phyloP scores from a whole-genome alignment of 106 monocot species.

The Apostasia ramifera region DNA sequence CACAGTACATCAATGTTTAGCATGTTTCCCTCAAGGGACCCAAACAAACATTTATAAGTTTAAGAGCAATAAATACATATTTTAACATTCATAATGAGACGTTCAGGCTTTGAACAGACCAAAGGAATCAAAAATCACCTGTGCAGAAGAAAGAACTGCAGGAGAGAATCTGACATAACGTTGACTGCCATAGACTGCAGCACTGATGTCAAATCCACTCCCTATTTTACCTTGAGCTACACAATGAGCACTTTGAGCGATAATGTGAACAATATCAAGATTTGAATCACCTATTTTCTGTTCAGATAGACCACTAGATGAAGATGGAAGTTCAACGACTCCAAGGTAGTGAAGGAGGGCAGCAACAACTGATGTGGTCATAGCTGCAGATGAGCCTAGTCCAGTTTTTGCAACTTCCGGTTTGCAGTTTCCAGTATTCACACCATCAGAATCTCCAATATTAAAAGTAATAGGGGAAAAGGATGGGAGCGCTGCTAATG shows the following conservation, averaged over 20 bases:
- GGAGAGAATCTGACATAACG: slow-evolving; percentile 89
- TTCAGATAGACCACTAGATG: slow-evolving; percentile 10
- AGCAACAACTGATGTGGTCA: slow-evolving; percentile 96
- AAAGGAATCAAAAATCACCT: slow-evolving; percentile 35
- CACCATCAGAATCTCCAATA: slow-evolving; percentile 27
- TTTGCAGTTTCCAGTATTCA: slow-evolving; percentile 41
- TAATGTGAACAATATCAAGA: slow-evolving; percentile 83
- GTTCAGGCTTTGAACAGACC: background rate
- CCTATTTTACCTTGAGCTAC: slow-evolving; percentile 98
- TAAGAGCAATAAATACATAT: no score
- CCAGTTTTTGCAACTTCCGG: slow-evolving; percentile 99
- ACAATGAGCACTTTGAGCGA: slow-evolving; percentile 96
- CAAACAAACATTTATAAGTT: no score
- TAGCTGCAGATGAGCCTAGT: slow-evolving; percentile 96
- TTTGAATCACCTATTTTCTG: slow-evolving; percentile 15
- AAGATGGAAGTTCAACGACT: slow-evolving; percentile 50
- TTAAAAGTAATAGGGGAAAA: slow-evolving; percentile 86
- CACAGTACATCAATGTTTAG: no score
- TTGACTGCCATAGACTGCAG: slow-evolving; percentile 98
- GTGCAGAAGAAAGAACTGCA: slow-evolving; percentile 66
- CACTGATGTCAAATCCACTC: slow-evolving; percentile 98
- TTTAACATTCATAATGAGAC: no score
- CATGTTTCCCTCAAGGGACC: no score
- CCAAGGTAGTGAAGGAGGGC: slow-evolving; percentile 85
- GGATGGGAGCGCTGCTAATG: slow-evolving; percentile 58